Evolutionary conservation across 306 rosid species (phyloP), one percentile per base, ranked within the genome.

Genomic region (Acacia melanoxylon): DNA sequence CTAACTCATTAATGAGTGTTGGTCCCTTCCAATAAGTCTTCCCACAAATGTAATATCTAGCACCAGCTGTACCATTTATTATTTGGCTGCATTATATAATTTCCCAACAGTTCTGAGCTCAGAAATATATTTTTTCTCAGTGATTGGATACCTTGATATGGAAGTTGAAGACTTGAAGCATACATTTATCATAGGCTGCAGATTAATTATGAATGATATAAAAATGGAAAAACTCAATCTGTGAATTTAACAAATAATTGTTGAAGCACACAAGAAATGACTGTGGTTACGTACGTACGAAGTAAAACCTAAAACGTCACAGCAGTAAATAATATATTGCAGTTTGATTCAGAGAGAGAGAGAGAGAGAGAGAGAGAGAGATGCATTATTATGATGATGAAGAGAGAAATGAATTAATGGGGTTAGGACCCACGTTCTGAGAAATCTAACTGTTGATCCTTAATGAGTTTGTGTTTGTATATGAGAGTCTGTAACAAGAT

Each of bases 381-480:
- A 77, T 65, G 45, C 35, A 65, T 78, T 59, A 81, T 78, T 20
- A 48, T 48, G 52, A 48, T 48, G 52, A 48, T 48, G 22, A 19
- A 3, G 62, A 22, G 80, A 68, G 78, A 22, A 65, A 20, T 77
- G 78, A 81, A 78, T 78, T 82, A 68, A 78, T 22, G 48, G 19
- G 27, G 13, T 17, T 51, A 68, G 72, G 77, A 7, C 86, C 86
- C 82, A 77, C 75, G 71, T 59, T 61, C 45, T 77, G 74, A 78
- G 11, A 14, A 77, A 62, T 62, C 15, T 12, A 83, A 70, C 82
- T 45, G 68, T 29, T 66, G 72, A 77, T 16, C 22, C 66, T 77
- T 77, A 59, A 70, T 78, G 82, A 69, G 58, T 83, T 83, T 77
- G 62, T 78, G 82, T 83, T 80, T 35, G 66, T 80, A 62, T 80